These are phyloP conservation scores for Solanum ossicruentum DNA, from an alignment of 257 asterid species.

Conservation along the genomic window DNA sequence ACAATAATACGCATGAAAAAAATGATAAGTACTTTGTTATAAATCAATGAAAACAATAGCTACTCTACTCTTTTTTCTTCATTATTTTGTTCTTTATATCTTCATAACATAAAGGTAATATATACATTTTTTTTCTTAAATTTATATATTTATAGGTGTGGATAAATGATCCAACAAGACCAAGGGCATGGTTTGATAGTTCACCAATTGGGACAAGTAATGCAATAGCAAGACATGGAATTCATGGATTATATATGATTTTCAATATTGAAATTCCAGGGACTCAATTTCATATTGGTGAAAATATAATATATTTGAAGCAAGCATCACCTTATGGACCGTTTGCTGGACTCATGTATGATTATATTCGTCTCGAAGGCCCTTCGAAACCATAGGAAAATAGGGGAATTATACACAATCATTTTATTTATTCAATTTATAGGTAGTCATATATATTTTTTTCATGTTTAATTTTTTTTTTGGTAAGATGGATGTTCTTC, in stretches of 20 bases:
- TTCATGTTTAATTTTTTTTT: not conserved
- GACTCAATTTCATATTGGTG: constrained; percentile 21
- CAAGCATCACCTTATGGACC: constrained; percentile 28
- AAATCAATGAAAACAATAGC: too few species aligned
- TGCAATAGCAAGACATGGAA: constrained; percentile 81
- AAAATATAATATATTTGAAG: constrained; percentile 32
- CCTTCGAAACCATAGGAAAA: not conserved
- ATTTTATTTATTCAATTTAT: not conserved
- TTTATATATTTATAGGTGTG: constrained; percentile 22
- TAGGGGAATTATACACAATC: not conserved
- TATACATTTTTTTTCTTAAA: not conserved
- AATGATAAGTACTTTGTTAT: too few species aligned
- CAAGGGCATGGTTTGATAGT: constrained; percentile 26
- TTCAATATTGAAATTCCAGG: constrained; percentile 26
- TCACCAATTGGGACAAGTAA: constrained; percentile 47
- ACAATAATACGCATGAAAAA: too few species aligned
- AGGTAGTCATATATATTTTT: not conserved
- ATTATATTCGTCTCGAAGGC: constrained; percentile 64
- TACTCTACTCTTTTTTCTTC: not conserved
- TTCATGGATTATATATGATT: constrained; percentile 46
- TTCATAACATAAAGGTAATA: not conserved
- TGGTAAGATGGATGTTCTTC: not conserved
- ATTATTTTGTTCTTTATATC: not conserved
- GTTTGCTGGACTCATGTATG: constrained; percentile 50
- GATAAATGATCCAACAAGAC: constrained; percentile 17